Conservation (phyloP, 225 moss, liverwort and hornwort genomes). For the Neckera pumila region DNA sequence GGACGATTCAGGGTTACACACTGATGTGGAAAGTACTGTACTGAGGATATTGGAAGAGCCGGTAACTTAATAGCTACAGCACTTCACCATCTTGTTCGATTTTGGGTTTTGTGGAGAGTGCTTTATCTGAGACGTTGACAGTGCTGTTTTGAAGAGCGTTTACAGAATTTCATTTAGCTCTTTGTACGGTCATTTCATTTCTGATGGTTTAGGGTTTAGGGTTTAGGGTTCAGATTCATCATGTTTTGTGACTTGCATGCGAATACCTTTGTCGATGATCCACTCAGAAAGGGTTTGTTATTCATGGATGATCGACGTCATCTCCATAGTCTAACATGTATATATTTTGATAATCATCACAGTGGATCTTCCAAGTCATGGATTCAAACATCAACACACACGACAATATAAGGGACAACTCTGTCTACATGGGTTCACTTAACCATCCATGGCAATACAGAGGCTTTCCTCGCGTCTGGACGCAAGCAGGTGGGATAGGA, state of each 20-base stretch:
- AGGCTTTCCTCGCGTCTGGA: background rate
- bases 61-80: too few relatives aligned
- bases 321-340: constrained; percentile 44
- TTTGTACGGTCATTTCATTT: too few relatives aligned
- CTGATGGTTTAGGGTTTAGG: background rate
- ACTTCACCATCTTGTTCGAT: background rate
- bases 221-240: background rate
- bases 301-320: background rate
- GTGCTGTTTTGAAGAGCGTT: background rate
- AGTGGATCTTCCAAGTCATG: background rate
- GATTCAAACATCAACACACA: too few relatives aligned
- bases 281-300: constrained; percentile 6
- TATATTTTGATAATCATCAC: background rate
- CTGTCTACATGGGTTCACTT: too few relatives aligned
- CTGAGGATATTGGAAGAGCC: too few relatives aligned
- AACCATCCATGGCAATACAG: background rate
- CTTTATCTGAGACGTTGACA: background rate
- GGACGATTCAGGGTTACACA: too few relatives aligned
- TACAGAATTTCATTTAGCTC: too few relatives aligned
- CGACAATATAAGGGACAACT: accelerated
- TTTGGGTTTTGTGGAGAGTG: accelerated
- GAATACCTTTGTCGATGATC: background rate
- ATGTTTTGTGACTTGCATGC: too few relatives aligned
- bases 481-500: too few relatives aligned
- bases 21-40: too few relatives aligned